Evolutionary conservation across 2,329 filamentous ascomycete genomes (phyloP), one percentile per base, ranked within the genome.

Genomic region (Penicillium sclerotiorum): DNA sequence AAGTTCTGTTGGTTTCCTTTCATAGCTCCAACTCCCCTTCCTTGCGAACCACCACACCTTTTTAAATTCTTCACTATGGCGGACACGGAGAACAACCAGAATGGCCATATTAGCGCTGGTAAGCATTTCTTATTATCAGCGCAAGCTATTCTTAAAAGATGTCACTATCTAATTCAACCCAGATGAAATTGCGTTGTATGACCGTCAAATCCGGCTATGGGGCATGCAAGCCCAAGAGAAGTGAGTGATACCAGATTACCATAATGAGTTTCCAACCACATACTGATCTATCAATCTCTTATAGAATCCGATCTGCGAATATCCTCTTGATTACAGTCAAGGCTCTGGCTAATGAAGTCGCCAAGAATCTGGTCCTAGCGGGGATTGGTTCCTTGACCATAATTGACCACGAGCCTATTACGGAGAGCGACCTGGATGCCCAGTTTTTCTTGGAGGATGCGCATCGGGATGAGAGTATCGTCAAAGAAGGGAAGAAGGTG

Each of bases 121-220:
- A 58, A 53, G 13, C 21, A 3, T 2, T 3, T 7, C 6, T n/a
- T 32, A 8, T 18, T 39, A 18, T 17, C 5, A 30, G 4, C n/a
- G 11, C n/a, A 6, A 30, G 2, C 18, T 3, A 40, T 18, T n/a
- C n/a, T n/a, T 27, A 13, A 33, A 42, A 20, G 53, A 28, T 28
- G 12, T 12, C 8, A 36, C 11, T 11, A 15, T 15, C 13, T 45
- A 21, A 23, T 28, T 38, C 46, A n/a, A 30, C 17, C 15, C 11
- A 90, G 94, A 97, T 72, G 94, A 99, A 68, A 95, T 97, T 65
- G 94, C 93, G 12, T 84, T 97, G 5, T 99, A 99, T 70, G 94
- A 99, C 74, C 87, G 94, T 42, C 94, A 99, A 71, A 96, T 99
- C 64, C 88, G 94, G 46, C 85, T 99, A 23, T 99, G 94, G 94